Conservation (phyloP, 2,329 filamentous ascomycete genomes). For the Juglanconis juglandina region DNA sequence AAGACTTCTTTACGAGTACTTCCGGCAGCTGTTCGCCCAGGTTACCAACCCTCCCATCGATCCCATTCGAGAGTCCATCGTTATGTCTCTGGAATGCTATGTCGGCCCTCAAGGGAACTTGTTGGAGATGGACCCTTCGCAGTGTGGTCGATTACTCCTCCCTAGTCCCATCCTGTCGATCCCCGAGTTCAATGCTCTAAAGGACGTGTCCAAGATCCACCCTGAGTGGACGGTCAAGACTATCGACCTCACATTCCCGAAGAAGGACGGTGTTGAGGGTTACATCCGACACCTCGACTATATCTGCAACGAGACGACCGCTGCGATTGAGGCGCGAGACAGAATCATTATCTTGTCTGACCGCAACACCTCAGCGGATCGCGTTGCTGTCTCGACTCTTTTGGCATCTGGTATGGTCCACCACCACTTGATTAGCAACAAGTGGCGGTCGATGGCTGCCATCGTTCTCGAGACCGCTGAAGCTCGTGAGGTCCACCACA, state of each 20-base stretch:
- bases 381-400: constrained; percentile 80
- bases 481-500: constrained; percentile 95
- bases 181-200: constrained; percentile 84
- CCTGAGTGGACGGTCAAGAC: constrained; percentile 81
- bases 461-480: constrained; percentile 89
- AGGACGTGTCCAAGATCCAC: constrained; percentile 70
- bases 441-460: constrained; percentile 87
- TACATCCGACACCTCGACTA: constrained; percentile 84
- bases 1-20: constrained; percentile 90
- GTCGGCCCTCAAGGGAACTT: constrained; percentile 94
- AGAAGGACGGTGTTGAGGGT: constrained; percentile 74
- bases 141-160: constrained; percentile 81
- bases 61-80: constrained; percentile 92
- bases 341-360: constrained; percentile 88
- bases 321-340: constrained; percentile 78
- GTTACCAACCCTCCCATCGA: constrained; percentile 98
- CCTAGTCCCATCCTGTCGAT: constrained; percentile 87
- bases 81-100: constrained; percentile 97
- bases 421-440: constrained; percentile 91
- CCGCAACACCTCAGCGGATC: constrained; percentile 75
- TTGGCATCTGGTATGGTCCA: constrained; percentile 91
- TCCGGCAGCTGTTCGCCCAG: constrained; percentile 95
- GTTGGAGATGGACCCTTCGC: constrained; percentile 85
- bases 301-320: constrained; percentile 81
- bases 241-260: constrained; percentile 92